phyloP scores from a whole-genome alignment of 1,284 basidiomycete genomes.

The Boletus semigastroideus region DNA sequence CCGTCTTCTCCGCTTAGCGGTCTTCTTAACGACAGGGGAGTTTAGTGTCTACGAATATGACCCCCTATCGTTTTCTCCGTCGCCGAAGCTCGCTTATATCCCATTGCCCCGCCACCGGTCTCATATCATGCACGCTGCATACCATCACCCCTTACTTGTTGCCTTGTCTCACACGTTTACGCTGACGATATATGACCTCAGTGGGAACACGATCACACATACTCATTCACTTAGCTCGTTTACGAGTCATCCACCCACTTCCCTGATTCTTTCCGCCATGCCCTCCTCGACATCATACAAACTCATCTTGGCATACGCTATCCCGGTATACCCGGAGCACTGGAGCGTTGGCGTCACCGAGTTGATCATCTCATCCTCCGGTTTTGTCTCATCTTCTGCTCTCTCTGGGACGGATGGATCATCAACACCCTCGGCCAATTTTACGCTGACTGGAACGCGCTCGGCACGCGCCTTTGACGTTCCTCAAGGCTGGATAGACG shows the following conservation, averaged over 20 bases:
- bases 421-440: slow-evolving; percentile 24
- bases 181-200: slow-evolving; percentile 68
- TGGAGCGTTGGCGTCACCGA: slow-evolving; percentile 81
- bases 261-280: slow-evolving; percentile 60
- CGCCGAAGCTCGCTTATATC: slow-evolving; percentile 47
- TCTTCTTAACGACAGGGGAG: slow-evolving; percentile 68
- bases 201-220: slow-evolving; percentile 46
- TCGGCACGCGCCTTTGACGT: slow-evolving; percentile 67
- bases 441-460: slow-evolving; percentile 54
- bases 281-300: slow-evolving; percentile 61
- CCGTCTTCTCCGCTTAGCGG: slow-evolving; percentile 46
- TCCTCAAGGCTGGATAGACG: slow-evolving; percentile 70
- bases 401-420: slow-evolving; percentile 11
- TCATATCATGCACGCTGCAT: slow-evolving; percentile 63
- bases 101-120: slow-evolving; percentile 43
- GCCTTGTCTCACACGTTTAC: slow-evolving; percentile 65
- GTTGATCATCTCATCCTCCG: slow-evolving; percentile 54
- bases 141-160: slow-evolving; percentile 73
- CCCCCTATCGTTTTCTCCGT: slow-evolving; percentile 41
- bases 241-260: slow-evolving; percentile 71
- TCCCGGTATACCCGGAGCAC: slow-evolving; percentile 76
- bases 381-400: slow-evolving; percentile 16
- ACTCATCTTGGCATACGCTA: slow-evolving; percentile 67
- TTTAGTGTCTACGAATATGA: slow-evolving; percentile 57
- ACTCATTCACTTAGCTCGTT: slow-evolving; percentile 69